phyloP scores from a whole-genome alignment of 2,329 filamentous ascomycete genomes.

The Aulographum hederae region DNA sequence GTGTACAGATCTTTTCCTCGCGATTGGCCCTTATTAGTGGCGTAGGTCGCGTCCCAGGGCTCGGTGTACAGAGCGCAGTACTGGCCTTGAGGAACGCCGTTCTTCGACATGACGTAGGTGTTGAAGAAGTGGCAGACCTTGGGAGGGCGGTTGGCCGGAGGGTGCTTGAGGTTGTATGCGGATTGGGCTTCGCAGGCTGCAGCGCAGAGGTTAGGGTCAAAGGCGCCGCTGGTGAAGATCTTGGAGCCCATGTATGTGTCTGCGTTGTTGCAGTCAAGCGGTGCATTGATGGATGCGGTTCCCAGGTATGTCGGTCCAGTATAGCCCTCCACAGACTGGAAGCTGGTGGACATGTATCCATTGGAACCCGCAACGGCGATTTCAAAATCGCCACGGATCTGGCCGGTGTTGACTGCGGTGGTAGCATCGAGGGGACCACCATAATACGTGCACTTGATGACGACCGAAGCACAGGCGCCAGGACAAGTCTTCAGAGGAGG shows the following conservation, averaged over 20 bases:
- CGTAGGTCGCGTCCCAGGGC: conserved; percentile 9
- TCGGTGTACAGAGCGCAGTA: conserved; percentile 15
- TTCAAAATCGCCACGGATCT: conserved; percentile 9
- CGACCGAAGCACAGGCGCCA: conserved; percentile 11
- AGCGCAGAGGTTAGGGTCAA: conserved; percentile 9
- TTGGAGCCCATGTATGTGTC: conserved; percentile 12
- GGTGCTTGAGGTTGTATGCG: conserved; percentile 1
- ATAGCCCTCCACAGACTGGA: conserved; percentile 6
- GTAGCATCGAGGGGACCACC: conserved; percentile 9
- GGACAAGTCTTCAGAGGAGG: conserved; percentile 13
- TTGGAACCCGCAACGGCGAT: conserved; percentile 8
- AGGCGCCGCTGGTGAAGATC: conserved; percentile 8
- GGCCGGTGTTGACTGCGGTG: conserved; percentile 11
- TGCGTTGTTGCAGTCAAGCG: too few species aligned
- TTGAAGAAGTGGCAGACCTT: conserved; percentile 13
- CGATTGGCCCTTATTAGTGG: conserved; percentile 11
- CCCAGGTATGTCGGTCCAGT: conserved; percentile 10
- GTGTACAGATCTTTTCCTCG: conserved; percentile 7
- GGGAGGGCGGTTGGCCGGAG: background rate
- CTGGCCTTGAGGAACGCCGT: conserved; percentile 14
- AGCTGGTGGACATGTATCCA: conserved; percentile 7
- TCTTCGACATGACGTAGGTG: conserved; percentile 15
- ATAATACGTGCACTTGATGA: conserved; percentile 15
- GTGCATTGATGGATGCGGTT: conserved; percentile 11
- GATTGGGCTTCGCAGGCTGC: conserved; percentile 6